These are phyloP conservation scores for Meyerozyma elateridarum DNA, from an alignment of 1,139 yeast genomes.

Conservation along the genomic window DNA sequence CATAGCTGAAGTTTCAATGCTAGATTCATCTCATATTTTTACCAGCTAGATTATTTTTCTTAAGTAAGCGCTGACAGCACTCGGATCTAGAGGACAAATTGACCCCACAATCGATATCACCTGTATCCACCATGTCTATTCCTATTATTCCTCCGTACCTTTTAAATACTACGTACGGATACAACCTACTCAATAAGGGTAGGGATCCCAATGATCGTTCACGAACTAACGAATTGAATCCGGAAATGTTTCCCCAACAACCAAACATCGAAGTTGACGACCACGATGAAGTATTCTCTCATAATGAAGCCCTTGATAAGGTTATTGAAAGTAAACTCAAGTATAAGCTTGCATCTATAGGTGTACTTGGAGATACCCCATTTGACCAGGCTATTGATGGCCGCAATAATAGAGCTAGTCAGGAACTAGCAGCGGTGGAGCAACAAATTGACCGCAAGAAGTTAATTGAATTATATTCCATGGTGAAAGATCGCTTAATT, in stretches of 20 bases:
- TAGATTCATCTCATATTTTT: too few species aligned
- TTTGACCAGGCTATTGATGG: conserved; percentile 9
- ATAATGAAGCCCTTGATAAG: conserved; percentile 27
- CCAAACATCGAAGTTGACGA: too few species aligned
- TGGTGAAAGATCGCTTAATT: conserved; percentile 27
- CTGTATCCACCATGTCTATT: too few species aligned
- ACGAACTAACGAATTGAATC: too few species aligned
- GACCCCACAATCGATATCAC: too few species aligned
- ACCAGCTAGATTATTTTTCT: too few species aligned
- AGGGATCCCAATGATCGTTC: too few species aligned
- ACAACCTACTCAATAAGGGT: too few species aligned
- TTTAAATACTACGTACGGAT: conserved; percentile 35
- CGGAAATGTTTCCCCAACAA: too few species aligned
- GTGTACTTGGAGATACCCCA: conserved; percentile 36
- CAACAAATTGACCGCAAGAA: conserved; percentile 21
- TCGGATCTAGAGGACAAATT: too few species aligned
- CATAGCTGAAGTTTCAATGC: too few species aligned
- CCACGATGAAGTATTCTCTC: conserved; percentile 20
- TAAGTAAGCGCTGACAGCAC: too few species aligned
- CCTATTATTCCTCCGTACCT: conserved; percentile 41
- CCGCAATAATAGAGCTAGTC: background rate
- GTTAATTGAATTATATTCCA: conserved; percentile 28
- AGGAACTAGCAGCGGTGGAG: background rate
- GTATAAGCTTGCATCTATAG: conserved; percentile 34
- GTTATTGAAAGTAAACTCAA: conserved; percentile 33